phyloP scores from a whole-genome alignment of 441 rosid genomes.

The Syzygium syzygioides region DNA sequence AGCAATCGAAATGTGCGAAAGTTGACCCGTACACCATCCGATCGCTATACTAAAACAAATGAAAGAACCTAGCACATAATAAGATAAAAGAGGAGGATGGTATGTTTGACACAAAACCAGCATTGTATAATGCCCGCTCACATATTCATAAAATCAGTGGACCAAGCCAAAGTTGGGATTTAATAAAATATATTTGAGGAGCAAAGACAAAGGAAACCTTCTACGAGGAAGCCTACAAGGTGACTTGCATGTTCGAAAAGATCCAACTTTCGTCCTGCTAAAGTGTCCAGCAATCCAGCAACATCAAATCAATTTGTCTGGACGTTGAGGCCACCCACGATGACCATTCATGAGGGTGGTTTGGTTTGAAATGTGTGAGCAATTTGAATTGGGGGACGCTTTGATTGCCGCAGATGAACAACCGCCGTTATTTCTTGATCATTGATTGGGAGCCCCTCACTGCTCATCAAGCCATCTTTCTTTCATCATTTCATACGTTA shows the following conservation, averaged over 20 bases:
- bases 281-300: not conserved
- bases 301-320: not conserved
- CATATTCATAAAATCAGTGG: not conserved
- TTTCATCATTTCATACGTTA: not conserved
- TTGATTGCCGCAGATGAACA: not conserved
- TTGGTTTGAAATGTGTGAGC: not conserved
- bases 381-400: not conserved
- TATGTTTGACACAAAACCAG: not conserved
- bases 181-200: not conserved
- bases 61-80: not conserved
- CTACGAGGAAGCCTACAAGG: not conserved
- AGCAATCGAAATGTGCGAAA: not conserved
- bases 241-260: not conserved
- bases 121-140: not conserved
- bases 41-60: not conserved
- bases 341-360: not conserved
- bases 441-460: not conserved
- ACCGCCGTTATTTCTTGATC: not conserved
- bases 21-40: not conserved
- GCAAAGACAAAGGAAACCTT: not conserved
- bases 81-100: not conserved
- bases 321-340: not conserved
- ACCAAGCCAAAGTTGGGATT: not conserved
- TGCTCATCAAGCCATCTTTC: not conserved
- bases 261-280: not conserved